Base-by-base conservation (phyloP, 2,329 filamentous ascomycete genomes). In the Microsporum canis region DNA sequence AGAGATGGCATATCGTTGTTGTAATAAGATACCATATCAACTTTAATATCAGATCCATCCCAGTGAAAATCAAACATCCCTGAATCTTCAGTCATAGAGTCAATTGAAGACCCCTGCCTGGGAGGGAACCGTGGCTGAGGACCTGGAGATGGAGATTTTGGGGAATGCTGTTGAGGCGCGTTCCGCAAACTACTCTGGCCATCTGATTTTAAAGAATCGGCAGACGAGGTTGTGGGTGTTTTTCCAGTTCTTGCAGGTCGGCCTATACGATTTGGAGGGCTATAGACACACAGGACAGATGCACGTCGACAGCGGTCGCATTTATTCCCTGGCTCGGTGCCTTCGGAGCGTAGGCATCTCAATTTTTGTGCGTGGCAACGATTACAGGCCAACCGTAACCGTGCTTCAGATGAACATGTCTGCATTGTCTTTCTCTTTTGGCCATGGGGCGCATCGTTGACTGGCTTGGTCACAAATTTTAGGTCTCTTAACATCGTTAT, bases 341-440 rank as follows among this genome's bases (percentile, higher is more conserved):
- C 36, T 23, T 57, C 36, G 14, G 53, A 36, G 3, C 53, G 53
- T 39, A 57, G 17, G n/a, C 53, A 57, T 57, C 53, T 36, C 31
- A 57, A 27, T 29, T 57, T 56, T 39, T 57, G 53, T 14, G 53
- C 33, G 31, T 57, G 53, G n/a, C 53, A 57, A 17, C 53, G 53
- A 57, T 57, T 29, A 34, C 53, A 57, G 31, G 53, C 53, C 27
- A 29, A 34, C 8, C 53, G 53, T 57, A 36, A 31, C 31, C 53
- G 53, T 17, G 53, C 5, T 57, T 57, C 53, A 10, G 53, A 10
- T 23, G 53, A 39, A 4, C 10, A 29, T 12, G 23, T 12, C 8
- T 49, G 45, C 3, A 8, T 31, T 29, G 45, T 31, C 45, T 49
- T 49, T 27, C 45, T 27, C 23, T 49, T 49, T 49, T 49, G 45